phyloP scores from a whole-genome alignment of 257 asterid genomes.

The Solanum rostratum region DNA sequence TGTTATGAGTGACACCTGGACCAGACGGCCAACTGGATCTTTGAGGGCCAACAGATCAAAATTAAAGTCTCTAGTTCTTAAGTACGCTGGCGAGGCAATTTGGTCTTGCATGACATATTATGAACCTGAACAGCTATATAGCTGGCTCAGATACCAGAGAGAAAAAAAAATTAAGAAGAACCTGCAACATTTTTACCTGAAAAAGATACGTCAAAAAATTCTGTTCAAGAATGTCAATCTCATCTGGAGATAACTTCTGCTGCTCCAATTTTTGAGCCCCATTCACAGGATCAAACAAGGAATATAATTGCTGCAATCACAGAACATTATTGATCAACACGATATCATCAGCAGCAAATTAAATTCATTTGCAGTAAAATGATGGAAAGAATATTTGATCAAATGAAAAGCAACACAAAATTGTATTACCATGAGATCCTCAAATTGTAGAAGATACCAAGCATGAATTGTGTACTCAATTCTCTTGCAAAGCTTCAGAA shows the following conservation, averaged over 20 bases:
- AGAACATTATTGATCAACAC: neutral
- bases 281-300: conserved; percentile 89
- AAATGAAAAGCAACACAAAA: neutral
- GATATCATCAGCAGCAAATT: neutral
- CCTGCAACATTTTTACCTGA: conserved; percentile 37
- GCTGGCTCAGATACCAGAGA: neutral
- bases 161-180: neutral
- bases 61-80: neutral
- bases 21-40: neutral
- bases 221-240: conserved; percentile 77
- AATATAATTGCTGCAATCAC: conserved; percentile 79
- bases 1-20: neutral
- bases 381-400: neutral
- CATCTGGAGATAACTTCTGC: conserved; percentile 69
- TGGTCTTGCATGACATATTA: neutral
- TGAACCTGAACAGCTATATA: neutral
- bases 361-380: neutral
- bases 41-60: neutral
- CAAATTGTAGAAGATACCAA: conserved; percentile 93
- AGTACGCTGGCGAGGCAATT: neutral
- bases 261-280: conserved; percentile 83
- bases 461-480: conserved; percentile 95
- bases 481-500: conserved; percentile 93
- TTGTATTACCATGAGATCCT: conserved; percentile 84
- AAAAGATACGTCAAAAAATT: conserved; percentile 75